Evolutionary conservation across 176 grass and related monocot genomes (phyloP).

Genomic region (Pharus latifolius): DNA sequence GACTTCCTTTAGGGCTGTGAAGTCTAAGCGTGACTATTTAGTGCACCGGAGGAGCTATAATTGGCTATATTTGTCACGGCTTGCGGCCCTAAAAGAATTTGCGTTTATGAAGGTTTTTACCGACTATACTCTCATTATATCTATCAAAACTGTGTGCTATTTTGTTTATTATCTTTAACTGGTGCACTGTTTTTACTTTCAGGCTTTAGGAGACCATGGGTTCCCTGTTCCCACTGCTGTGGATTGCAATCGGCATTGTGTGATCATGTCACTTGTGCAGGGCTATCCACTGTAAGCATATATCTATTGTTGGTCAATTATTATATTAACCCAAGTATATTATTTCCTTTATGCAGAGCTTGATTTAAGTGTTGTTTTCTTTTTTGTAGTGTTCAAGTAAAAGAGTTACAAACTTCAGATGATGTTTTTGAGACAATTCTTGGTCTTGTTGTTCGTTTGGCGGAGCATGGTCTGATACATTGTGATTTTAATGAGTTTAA

Average conservation of each 20-base stretch:
- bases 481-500: conserved; percentile 99
- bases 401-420: conserved; percentile 69
- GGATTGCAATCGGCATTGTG: conserved; percentile 85
- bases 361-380: not conserved
- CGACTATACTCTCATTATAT: not conserved
- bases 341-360: not conserved
- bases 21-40: conserved; percentile 96
- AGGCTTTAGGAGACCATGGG: conserved; percentile 83
- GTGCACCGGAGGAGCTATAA: conserved; percentile 66
- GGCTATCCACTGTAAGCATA: conserved; percentile 84
- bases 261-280: conserved; percentile 88
- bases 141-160: not conserved
- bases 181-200: not conserved
- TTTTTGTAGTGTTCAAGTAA: conserved; percentile 72
- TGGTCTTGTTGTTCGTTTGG: conserved; percentile 70
- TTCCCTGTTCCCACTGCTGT: conserved; percentile 89
- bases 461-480: conserved; percentile 95
- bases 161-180: not conserved
- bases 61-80: conserved; percentile 82
- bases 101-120: conserved; percentile 84
- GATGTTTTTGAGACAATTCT: conserved; percentile 82
- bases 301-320: not conserved
- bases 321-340: not conserved
- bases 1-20: conserved; percentile 88
- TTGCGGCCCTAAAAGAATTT: conserved; percentile 84